Percentiles rank a stretch among this genome's conserved stretches.
These are phyloP conservation scores for Austroboletus eburneus DNA, from an alignment of 768 basidiomycete species.

Conservation along the genomic window DNA sequence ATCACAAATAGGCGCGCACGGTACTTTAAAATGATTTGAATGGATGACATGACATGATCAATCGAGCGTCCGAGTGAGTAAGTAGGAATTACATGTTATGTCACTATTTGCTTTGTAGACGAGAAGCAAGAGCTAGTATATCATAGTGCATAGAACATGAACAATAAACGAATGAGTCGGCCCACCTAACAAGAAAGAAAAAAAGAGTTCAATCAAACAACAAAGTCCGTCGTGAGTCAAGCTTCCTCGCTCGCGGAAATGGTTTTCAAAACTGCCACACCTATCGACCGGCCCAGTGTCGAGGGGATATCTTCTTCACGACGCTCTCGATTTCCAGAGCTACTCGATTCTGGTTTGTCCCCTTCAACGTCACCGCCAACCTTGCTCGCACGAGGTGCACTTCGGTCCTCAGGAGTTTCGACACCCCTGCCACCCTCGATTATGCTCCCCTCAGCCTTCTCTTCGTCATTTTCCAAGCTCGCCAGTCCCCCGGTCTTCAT, in stretches of 20 bases:
- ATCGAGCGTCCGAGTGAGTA: neutral
- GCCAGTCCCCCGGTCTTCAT: conserved; percentile 51
- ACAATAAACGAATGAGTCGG: conserved; percentile 6
- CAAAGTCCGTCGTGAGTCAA: neutral
- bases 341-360: conserved; percentile 5
- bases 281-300: conserved; percentile 27
- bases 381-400: neutral
- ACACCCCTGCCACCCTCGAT: conserved; percentile 13
- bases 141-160: conserved; percentile 7
- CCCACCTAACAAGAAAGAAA: conserved; percentile 5
- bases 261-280: conserved; percentile 15
- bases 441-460: conserved; percentile 22
- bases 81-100: conserved; percentile 4
- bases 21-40: conserved; percentile 5
- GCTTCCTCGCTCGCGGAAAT: conserved; percentile 1
- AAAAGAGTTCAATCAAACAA: neutral
- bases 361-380: conserved; percentile 4
- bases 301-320: conserved; percentile 19
- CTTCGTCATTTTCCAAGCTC: conserved; percentile 43
- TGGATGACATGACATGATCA: neutral
- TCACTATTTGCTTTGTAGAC: conserved; percentile 5
- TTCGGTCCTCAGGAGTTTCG: conserved; percentile 10
- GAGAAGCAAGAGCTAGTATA: conserved; percentile 1
- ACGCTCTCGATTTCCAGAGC: conserved; percentile 2
- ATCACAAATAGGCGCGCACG: no score